phyloP scores from a whole-genome alignment of 805 yeast species.

The Clavispora phyllophila region DNA sequence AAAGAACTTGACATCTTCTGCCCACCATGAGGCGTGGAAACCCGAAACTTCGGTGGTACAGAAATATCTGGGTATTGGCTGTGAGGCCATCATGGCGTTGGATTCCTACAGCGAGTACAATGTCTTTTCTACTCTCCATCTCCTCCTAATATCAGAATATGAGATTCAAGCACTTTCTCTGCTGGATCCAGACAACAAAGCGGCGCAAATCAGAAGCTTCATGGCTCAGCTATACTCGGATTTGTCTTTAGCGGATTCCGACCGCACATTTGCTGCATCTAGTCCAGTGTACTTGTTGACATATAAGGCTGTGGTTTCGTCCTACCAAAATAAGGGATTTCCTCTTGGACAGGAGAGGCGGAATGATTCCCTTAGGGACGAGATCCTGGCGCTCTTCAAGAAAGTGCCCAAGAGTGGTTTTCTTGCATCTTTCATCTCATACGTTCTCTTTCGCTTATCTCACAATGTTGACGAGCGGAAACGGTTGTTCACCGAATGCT shows the following conservation, averaged over 20 bases:
- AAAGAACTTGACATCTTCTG: conserved; percentile 16
- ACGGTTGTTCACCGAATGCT: conserved; percentile 12
- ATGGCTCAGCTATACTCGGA: conserved; percentile 6
- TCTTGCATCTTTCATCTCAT: conserved; percentile 14
- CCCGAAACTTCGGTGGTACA: conserved; percentile 4
- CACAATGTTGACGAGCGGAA: conserved; percentile 13
- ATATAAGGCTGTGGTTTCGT: neutral
- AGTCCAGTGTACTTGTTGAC: neutral
- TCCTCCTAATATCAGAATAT: conserved; percentile 22
- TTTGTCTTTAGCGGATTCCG: conserved; percentile 1
- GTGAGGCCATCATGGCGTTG: conserved; percentile 15
- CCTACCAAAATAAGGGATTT: neutral
- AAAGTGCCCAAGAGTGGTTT: conserved; percentile 8
- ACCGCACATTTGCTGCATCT: neutral
- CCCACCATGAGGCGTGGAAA: neutral
- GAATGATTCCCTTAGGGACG: neutral
- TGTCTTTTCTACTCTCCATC: conserved; percentile 25
- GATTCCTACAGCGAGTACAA: conserved; percentile 23
- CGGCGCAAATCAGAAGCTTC: conserved; percentile 2
- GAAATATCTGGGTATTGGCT: conserved; percentile 20
- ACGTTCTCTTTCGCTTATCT: conserved; percentile 12
- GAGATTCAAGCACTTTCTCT: conserved; percentile 9
- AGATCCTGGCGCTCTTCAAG: neutral
- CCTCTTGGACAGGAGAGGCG: neutral
- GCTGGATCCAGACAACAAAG: neutral